Evolutionary conservation across 257 asterid species (phyloP), one percentile per base, ranked within the genome.

Genomic region (Primulina huaijiensis): DNA sequence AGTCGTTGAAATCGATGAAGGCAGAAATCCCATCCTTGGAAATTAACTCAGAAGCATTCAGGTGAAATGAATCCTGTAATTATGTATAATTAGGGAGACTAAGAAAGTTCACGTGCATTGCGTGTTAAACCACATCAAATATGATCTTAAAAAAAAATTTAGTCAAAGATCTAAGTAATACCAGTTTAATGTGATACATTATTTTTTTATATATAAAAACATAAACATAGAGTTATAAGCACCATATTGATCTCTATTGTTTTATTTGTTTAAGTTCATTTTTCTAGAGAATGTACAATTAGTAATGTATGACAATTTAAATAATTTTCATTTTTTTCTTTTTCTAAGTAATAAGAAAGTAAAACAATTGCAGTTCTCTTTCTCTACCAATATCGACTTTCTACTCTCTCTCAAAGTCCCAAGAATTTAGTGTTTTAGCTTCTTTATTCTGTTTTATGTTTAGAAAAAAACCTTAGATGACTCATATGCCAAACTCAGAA

Each of bases 11-110:
- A 89, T 91, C 7, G 97, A 91, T 57, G 98, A 88, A 78, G 97
- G 90, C 67, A 86, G 98, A 79, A 94, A 94, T 70, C 99, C 99
- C 70, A 88, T 94, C 74, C 96, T 85, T 56, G 91, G 75, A 75
- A 60, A 73, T 82, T 94, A 91, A 83, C 74, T 66, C 60, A 72
- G 50, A 31, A 27, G 35, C 35, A 29, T 38, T 68, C 64, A 61
- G 74, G 65, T 60, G n/a, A 60, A 14, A 64, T 46, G 55, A n/a
- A 58, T 55, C 34, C 60, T 46, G 20, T 46, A 16, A 3, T 16
- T 46, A 46, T 46, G 56, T 16, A 46, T 46, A 46, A 14, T 46
- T 14, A 46, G 20, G 16, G 56, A 4, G 8, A 14, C 7, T 16
- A 46, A 46, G 20, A 46, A 46, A 46, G 20, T 46, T 46, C 55